Conservation (phyloP, 768 basidiomycete genomes). For the Mrakia blollopis region DNA sequence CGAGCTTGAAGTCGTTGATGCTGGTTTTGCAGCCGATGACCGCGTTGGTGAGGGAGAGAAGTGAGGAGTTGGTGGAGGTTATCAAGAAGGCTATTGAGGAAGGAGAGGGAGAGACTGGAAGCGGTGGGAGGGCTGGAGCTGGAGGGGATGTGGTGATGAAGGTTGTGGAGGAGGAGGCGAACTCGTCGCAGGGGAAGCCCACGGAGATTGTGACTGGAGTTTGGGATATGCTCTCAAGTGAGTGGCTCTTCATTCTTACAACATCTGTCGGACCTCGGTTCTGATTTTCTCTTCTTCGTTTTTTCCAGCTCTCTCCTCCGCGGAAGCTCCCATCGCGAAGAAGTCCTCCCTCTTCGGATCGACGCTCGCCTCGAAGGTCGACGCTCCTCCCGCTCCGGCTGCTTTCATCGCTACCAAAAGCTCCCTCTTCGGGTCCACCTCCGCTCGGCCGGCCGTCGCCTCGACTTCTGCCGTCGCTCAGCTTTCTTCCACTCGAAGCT, state of each 20-base stretch:
- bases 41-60: constrained; percentile 58
- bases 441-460: not conserved
- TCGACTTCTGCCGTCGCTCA: not conserved
- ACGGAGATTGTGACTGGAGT: constrained; percentile 13
- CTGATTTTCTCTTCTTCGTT: not conserved
- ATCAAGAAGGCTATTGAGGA: constrained; percentile 54
- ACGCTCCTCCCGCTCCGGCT: not conserved
- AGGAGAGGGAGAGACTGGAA: constrained; percentile 20
- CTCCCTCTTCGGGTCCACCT: constrained; percentile 11
- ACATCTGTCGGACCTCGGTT: not conserved
- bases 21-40: constrained; percentile 59
- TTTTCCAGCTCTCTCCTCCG: not conserved
- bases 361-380: not conserved
- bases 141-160: constrained; percentile 37
- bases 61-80: constrained; percentile 61
- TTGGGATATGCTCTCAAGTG: constrained; percentile 12
- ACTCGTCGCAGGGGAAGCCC: constrained; percentile 25
- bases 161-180: constrained; percentile 30
- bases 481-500: not conserved
- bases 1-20: constrained; percentile 60
- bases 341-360: constrained; percentile 13
- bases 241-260: not conserved
- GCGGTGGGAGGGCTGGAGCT: constrained; percentile 23
- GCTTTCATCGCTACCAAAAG: not conserved
- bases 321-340: not conserved